Evolutionary conservation across 2,329 filamentous ascomycete species (phyloP).

Genomic region (Talaromyces sp.): DNA sequence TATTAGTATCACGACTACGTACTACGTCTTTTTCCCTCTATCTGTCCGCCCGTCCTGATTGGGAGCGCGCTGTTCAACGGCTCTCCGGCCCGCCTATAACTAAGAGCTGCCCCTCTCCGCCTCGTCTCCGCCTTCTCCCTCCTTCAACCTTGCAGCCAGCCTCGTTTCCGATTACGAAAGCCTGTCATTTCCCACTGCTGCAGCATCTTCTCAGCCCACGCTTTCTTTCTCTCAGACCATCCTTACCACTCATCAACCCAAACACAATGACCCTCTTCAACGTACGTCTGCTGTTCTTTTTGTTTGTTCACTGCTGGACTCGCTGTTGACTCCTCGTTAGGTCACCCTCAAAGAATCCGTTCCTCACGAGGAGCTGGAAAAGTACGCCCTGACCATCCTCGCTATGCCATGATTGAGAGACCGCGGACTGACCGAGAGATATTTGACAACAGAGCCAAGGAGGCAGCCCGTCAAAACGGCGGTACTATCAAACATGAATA

Average conservation of each 20-base stretch:
- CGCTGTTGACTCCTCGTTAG: slow-evolving; percentile 40
- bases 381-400: slow-evolving; percentile 38
- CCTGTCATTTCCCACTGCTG: background rate
- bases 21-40: too few relatives aligned
- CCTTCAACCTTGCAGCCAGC: background rate
- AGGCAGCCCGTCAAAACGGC: slow-evolving; percentile 67
- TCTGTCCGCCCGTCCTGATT: background rate
- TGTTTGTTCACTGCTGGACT: background rate
- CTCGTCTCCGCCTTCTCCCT: background rate
- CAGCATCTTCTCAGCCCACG: background rate
- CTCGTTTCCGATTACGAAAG: background rate
- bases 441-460: slow-evolving; percentile 59
- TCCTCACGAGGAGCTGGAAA: slow-evolving; percentile 59
- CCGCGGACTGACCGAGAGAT: background rate
- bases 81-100: background rate
- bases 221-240: background rate
- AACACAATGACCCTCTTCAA: slow-evolving; percentile 1
- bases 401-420: slow-evolving; percentile 4
- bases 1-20: background rate
- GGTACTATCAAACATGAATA: slow-evolving; percentile 82
- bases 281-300: slow-evolving; percentile 1
- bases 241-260: background rate
- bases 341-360: slow-evolving; percentile 73
- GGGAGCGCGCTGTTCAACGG: background rate
- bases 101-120: background rate